These are phyloP conservation scores for Ceratobasidium sp. DNA, from an alignment of 1,284 basidiomycete genomes.

Conservation along the genomic window DNA sequence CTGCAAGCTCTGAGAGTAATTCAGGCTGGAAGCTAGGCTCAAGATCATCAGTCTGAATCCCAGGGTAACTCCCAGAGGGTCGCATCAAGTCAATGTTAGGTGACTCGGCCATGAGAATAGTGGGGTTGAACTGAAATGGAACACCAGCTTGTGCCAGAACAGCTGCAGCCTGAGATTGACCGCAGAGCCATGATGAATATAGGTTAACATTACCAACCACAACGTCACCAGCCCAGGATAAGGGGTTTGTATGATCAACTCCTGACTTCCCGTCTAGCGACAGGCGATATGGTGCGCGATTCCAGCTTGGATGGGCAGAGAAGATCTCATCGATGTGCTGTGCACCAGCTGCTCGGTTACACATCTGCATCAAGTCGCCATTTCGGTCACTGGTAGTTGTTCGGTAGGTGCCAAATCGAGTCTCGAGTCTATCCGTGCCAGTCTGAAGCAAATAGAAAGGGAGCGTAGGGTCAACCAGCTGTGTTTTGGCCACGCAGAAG, in stretches of 20 bases:
- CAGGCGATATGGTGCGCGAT: constrained; percentile 13
- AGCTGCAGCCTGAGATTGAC: constrained; percentile 20
- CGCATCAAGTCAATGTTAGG: constrained; percentile 14
- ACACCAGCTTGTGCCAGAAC: not conserved
- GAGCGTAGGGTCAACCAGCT: constrained; percentile 47
- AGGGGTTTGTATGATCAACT: constrained; percentile 50
- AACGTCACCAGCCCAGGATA: constrained; percentile 49
- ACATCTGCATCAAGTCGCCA: constrained; percentile 10
- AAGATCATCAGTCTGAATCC: not conserved
- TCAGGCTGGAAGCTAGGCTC: not conserved
- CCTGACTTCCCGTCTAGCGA: constrained; percentile 18
- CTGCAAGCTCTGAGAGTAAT: not conserved
- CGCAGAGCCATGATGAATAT: constrained; percentile 18
- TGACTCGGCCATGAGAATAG: not conserved
- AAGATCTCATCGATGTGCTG: constrained; percentile 23
- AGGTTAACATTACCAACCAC: constrained; percentile 39
- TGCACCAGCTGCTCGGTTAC: not conserved
- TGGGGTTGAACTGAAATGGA: not conserved
- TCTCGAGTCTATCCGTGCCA: constrained; percentile 53
- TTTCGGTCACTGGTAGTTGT: constrained; percentile 36
- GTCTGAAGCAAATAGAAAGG: constrained; percentile 51
- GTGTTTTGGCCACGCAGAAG: constrained; percentile 53
- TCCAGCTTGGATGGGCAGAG: constrained; percentile 12
- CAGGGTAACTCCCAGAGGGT: constrained; percentile 1
- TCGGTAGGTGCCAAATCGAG: constrained; percentile 50